Conservation (phyloP, 2,329 filamentous ascomycete genomes). For the Pseudocercospora fijiensis region DNA sequence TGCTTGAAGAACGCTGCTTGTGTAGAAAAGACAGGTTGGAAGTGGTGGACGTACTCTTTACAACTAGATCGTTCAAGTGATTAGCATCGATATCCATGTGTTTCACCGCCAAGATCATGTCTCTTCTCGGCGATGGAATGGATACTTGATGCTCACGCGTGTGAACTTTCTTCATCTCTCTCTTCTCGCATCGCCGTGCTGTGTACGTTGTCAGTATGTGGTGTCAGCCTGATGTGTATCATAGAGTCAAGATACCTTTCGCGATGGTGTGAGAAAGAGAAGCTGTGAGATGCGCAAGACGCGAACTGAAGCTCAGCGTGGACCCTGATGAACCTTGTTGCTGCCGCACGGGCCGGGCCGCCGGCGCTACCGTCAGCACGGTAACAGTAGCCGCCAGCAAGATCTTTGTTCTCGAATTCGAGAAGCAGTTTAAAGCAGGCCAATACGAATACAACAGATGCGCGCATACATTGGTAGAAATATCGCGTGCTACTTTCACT, state of each 20-base stretch:
- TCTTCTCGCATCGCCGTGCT: not conserved
- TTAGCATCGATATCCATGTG: slow-evolving; percentile 2
- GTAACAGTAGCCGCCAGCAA: not conserved
- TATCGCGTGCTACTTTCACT: not conserved
- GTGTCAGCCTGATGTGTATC: not conserved
- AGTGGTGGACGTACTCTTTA: slow-evolving; percentile 2
- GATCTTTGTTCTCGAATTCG: not conserved
- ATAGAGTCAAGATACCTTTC: not conserved
- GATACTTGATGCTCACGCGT: not conserved
- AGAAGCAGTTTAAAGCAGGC: not conserved
- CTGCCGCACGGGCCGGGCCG: not conserved
- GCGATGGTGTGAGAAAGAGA: not conserved
- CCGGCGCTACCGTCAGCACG: not conserved
- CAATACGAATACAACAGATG: too few relatives aligned
- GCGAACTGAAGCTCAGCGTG: not conserved
- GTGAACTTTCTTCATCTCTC: not conserved
- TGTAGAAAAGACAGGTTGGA: slow-evolving; percentile 7
- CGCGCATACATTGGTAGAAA: too few relatives aligned
- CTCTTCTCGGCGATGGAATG: not conserved
- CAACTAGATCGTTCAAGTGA: not conserved
- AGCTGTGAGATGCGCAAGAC: not conserved
- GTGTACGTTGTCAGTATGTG: not conserved
- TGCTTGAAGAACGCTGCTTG: slow-evolving; percentile 1
- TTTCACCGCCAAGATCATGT: slow-evolving; percentile 4
- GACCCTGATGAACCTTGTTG: not conserved